Conservation (phyloP, 106 monocot genomes). For the Narthecium ossifragum region DNA sequence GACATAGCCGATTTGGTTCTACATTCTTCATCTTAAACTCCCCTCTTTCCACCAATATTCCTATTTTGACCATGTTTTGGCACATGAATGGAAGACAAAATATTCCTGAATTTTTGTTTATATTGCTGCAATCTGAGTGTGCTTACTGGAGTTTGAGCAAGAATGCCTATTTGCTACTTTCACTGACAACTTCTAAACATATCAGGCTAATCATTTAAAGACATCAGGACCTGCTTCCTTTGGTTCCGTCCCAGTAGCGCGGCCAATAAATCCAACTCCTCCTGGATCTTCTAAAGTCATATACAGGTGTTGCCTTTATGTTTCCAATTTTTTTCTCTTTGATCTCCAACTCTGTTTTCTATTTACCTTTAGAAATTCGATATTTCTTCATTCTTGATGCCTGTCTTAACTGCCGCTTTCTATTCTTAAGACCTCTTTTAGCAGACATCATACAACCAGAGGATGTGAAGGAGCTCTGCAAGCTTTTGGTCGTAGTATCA, state of each 20-base stretch:
- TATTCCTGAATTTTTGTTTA: too few species aligned
- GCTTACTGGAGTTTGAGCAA: neutral
- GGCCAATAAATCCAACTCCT: conserved; percentile 24
- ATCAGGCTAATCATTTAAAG: conserved; percentile 52
- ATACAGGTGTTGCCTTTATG: conserved; percentile 45
- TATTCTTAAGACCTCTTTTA: conserved; percentile 58
- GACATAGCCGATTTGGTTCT: neutral
- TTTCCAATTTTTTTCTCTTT: neutral
- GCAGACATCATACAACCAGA: conserved; percentile 76
- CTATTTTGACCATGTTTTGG: too few species aligned
- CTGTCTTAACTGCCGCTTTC: neutral
- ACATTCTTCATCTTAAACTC: neutral
- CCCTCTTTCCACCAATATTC: too few species aligned
- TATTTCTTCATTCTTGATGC: too few species aligned
- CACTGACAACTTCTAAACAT: neutral
- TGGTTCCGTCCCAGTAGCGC: conserved; percentile 36
- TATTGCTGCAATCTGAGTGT: neutral
- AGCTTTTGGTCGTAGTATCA: conserved; percentile 67
- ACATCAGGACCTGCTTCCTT: conserved; percentile 26
- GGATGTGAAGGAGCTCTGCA: conserved; percentile 91
- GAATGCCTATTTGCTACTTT: neutral
- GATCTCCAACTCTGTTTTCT: too few species aligned
- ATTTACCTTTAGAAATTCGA: too few species aligned
- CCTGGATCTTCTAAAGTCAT: conserved; percentile 50
- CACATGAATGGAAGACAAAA: too few species aligned